Evolutionary conservation across 2,329 filamentous ascomycete genomes (phyloP), one percentile per base, ranked within the genome.

Genomic region (Cadophora luteo-olivacea): DNA sequence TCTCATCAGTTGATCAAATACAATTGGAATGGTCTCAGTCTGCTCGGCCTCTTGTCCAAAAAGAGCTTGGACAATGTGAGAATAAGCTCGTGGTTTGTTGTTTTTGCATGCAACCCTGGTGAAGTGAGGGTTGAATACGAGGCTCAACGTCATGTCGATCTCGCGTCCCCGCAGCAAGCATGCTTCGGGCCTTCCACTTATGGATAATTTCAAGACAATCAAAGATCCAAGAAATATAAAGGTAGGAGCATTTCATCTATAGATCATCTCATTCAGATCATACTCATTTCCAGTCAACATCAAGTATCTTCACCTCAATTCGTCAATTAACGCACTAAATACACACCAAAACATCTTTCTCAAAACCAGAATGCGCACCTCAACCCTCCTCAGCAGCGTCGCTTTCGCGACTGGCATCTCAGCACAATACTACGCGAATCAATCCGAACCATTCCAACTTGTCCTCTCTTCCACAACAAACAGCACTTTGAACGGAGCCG

Each of bases 371-470:
- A 77, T 76, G 74, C 72, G 68, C 36, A 24, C 65, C 45, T 71
- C 74, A 49, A 60, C 72, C 60, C 32, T 73, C 22, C 55, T 71
- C n/a, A 60, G 66, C 58, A 19, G 71, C 51, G 38, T 76, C 9
- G 72, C 70, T 32, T 45, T 74, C 64, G 65, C 69, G 36, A 64
- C 68, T 7, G 61, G 65, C 62, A 72, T 72, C 64, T 38, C 69
- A 1, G 76, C 75, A 12, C 76, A 78, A 70, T 68, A 64, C 22
- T 76, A 74, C 62, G 33, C 74, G 69, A 79, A 79, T 66, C 77
- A 80, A 64, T 82, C 82, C 11, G 76, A 76, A 25, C 81, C 82
- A 16, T 85, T 85, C 78, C 67, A 79, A 36, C 78, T 85, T 25
- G 72, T 80, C 54, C 68, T 84, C 49, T 64, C 75, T 41, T 82